Evolutionary conservation across 108 stramenopile species (phyloP), one percentile per base, ranked within the genome.

Genomic region (Skeletonema costatum): DNA sequence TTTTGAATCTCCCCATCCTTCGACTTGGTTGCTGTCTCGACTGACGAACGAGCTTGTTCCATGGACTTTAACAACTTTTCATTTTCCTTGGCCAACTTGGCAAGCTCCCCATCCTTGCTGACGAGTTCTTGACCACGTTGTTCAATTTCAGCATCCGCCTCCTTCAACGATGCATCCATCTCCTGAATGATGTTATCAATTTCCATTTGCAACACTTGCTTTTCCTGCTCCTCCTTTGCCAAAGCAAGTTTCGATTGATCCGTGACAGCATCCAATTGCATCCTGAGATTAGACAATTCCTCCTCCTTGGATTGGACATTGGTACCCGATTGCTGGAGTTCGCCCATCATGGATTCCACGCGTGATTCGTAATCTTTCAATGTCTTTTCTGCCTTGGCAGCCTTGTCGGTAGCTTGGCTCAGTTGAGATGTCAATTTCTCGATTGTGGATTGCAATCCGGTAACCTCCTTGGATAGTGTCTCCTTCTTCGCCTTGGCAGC

Each of bases 51-150:
- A 51, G 50, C 50, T 51, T 51, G 5, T 7, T 51, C 53, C 68
- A 74, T 66, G 19, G 64, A 50, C 64, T 74, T 64, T 17, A 50
- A 36, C 19, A 70, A 39, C 16, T 50, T 30, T 51, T 74, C 56
- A 30, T 68, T 44, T 33, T 74, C 74, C 3, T 58, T 33, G 53
- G 71, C 62, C 75, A 82, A 65, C 56, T 71, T 59, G 58, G 71
- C 75, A 13, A 70, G 68, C 39, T 70, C 30, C 3, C 17, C 19
- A 30, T 82, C 81, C 71, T 82, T 82, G 19, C n/a, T 71, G 32
- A 76, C 64, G 4, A 82, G 66, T 3, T 68, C 60, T 33, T 60
- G 53, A 21, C 56, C 70, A 9, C 74, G 74, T 42, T 68, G 70
- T 21, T 66, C 36, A 51, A 76, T 72, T 30, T 82, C 81, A 3